Percentiles rank a stretch among this genome's conserved stretches.
phyloP scores from a whole-genome alignment of 495 filamentous ascomycete species.

The Aspergillus leporis region DNA sequence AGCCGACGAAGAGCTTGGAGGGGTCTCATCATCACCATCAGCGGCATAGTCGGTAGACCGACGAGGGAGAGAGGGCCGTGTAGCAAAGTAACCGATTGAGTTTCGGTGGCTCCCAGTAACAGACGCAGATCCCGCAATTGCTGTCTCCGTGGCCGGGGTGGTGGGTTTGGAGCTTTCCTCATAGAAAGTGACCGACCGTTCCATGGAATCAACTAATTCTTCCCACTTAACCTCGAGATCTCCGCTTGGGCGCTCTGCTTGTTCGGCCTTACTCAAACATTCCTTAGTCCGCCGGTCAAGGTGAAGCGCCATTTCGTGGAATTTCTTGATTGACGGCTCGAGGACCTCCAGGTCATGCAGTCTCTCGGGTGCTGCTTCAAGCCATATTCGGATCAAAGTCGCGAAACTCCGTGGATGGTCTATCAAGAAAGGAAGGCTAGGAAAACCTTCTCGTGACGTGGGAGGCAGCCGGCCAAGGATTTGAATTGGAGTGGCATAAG shows the following conservation, averaged over 20 bases:
- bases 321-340: constrained; percentile 50
- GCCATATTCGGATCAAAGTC: constrained; percentile 85
- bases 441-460: constrained; percentile 88
- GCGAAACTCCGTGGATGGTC: constrained; percentile 89
- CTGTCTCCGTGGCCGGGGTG: constrained; percentile 42
- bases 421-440: constrained; percentile 90
- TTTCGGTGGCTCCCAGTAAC: constrained; percentile 38
- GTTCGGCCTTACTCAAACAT: constrained; percentile 70
- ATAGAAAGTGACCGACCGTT: constrained; percentile 53
- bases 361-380: constrained; percentile 54
- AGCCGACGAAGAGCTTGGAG: constrained; percentile 53
- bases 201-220: constrained; percentile 70
- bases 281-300: constrained; percentile 72
- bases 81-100: constrained; percentile 46
- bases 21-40: constrained; percentile 48
- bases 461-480: constrained; percentile 83
- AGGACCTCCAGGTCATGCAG: constrained; percentile 40
- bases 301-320: constrained; percentile 73
- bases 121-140: constrained; percentile 38
- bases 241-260: constrained; percentile 63
- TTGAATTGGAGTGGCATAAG: constrained; percentile 89
- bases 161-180: constrained; percentile 39
- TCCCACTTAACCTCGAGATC: constrained; percentile 66
- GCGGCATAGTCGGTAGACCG: constrained; percentile 42
- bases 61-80: constrained; percentile 42